A percentile compares a stretch with the other conserved stretches of the same genome.
Conservation (phyloP, 2,329 filamentous ascomycete genomes). For the Aspergillus sojae region DNA sequence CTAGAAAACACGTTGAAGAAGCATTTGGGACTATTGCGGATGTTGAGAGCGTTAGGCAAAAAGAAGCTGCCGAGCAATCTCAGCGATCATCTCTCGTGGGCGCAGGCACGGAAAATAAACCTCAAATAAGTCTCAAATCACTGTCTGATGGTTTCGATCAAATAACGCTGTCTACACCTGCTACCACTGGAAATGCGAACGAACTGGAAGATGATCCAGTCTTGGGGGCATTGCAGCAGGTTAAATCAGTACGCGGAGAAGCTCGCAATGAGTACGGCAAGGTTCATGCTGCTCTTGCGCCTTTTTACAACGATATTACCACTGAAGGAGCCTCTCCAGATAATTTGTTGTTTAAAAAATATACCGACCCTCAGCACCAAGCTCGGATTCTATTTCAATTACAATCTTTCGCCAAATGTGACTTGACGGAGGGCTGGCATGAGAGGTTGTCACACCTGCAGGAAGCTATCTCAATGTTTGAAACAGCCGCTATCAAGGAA, state of each 20-base stretch:
- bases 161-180: slow-evolving; percentile 58
- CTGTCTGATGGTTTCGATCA: slow-evolving; percentile 78
- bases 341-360: slow-evolving; percentile 81
- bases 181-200: slow-evolving; percentile 30
- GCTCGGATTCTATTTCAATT: slow-evolving; percentile 86
- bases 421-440: slow-evolving; percentile 74
- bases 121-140: slow-evolving; percentile 32
- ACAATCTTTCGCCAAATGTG: slow-evolving; percentile 74
- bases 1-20: slow-evolving; percentile 77
- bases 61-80: slow-evolving; percentile 26
- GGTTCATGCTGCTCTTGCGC: slow-evolving; percentile 82
- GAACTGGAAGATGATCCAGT: slow-evolving; percentile 63
- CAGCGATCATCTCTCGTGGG: slow-evolving; percentile 16
- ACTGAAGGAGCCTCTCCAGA: slow-evolving; percentile 71
- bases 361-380: slow-evolving; percentile 85
- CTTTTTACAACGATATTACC: slow-evolving; percentile 84
- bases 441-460: slow-evolving; percentile 72
- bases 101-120: slow-evolving; percentile 20
- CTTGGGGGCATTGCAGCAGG: slow-evolving; percentile 69
- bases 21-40: slow-evolving; percentile 45
- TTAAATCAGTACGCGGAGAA: slow-evolving; percentile 77
- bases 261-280: slow-evolving; percentile 90
- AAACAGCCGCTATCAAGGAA: slow-evolving; percentile 85
- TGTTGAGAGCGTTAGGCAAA: slow-evolving; percentile 29
- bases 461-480: slow-evolving; percentile 79